These are phyloP conservation scores for Russula lepida DNA, from an alignment of 768 basidiomycete species.

Conservation along the genomic window DNA sequence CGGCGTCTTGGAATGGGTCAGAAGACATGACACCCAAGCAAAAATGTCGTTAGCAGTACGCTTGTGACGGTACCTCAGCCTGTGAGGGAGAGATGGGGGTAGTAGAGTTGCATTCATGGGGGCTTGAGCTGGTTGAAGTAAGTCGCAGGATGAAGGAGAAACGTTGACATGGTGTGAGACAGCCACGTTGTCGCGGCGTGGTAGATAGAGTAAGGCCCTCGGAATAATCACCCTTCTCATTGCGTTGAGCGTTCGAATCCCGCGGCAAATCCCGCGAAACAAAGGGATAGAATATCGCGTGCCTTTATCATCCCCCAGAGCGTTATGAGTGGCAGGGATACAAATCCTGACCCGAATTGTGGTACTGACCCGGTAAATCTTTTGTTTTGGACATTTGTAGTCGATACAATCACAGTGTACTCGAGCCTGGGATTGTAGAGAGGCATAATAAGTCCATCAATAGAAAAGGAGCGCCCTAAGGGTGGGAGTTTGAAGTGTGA, in stretches of 20 bases:
- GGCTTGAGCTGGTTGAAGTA: constrained; percentile 12
- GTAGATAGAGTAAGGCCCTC: constrained; percentile 4
- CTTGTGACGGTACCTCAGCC: neutral
- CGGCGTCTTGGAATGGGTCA: neutral
- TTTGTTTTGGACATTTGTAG: neutral
- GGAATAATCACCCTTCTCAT: constrained; percentile 9
- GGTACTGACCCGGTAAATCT: neutral
- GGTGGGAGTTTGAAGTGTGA: neutral
- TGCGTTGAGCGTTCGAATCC: neutral
- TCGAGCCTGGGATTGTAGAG: neutral
- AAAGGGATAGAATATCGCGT: neutral
- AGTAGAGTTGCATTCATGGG: neutral
- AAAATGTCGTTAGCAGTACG: constrained; percentile 3
- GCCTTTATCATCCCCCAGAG: neutral
- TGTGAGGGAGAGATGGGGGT: neutral
- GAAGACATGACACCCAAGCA: neutral
- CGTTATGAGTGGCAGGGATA: neutral
- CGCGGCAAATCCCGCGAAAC: constrained; percentile 5
- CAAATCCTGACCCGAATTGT: neutral
- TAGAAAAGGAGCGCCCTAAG: neutral
- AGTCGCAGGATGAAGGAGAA: constrained; percentile 9
- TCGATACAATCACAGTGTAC: neutral
- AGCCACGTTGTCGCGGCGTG: constrained; percentile 16
- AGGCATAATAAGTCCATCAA: neutral
- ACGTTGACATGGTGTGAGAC: constrained; percentile 12